phyloP scores from a whole-genome alignment of 805 yeast species.

The Saccharomycopsis synnaedendra region DNA sequence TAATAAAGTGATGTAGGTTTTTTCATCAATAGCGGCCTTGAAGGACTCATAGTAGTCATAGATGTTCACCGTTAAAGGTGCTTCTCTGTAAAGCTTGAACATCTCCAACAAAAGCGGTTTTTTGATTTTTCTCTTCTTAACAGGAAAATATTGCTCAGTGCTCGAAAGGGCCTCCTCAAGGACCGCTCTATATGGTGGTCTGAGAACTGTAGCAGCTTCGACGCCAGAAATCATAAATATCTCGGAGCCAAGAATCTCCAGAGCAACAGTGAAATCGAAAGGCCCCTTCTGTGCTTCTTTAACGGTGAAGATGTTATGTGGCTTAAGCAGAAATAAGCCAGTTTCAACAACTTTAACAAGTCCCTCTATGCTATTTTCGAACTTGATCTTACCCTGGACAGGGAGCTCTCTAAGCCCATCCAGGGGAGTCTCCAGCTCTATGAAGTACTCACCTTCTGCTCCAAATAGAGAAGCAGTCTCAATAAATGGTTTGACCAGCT shows the following conservation, averaged over 20 bases:
- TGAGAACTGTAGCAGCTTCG: not conserved
- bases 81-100: slow-evolving; percentile 67
- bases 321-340: not conserved
- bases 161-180: slow-evolving; percentile 7
- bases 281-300: not conserved
- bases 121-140: slow-evolving; percentile 18
- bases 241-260: not conserved
- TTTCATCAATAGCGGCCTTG: slow-evolving; percentile 32
- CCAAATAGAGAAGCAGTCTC: not conserved
- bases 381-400: slow-evolving; percentile 6
- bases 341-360: not conserved
- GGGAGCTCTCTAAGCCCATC: slow-evolving; percentile 9
- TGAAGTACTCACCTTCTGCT: slow-evolving; percentile 4
- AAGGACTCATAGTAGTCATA: slow-evolving; percentile 59
- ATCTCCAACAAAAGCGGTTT: slow-evolving; percentile 45
- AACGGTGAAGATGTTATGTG: not conserved
- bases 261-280: not conserved
- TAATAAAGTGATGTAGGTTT: not conserved
- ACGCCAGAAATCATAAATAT: slow-evolving; percentile 1
- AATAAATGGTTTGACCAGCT: too few species aligned
- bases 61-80: slow-evolving; percentile 55
- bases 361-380: slow-evolving; percentile 6
- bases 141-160: slow-evolving; percentile 1
- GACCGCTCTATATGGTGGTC: slow-evolving; percentile 6
- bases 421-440: not conserved